phyloP scores from a whole-genome alignment of 345 rosid genomes.

The Brassica napus region Da-Ae NC_063443.1:115501-116000 shows the following conservation, averaged over 20 bases:
- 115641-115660: constrained; percentile 76
- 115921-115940: constrained; percentile 70
- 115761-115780: constrained; percentile 62
- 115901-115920: constrained; percentile 66
- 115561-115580: constrained; percentile 86
- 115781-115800: constrained; percentile 81
- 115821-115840: constrained; percentile 69
- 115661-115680: constrained; percentile 79
- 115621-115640: constrained; percentile 71
- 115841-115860: constrained; percentile 80
- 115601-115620: constrained; percentile 78
- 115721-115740: constrained; percentile 85
- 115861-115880: constrained; percentile 96
- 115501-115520: constrained; percentile 78
- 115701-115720: constrained; percentile 75
- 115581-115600: constrained; percentile 68
- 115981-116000: constrained; percentile 79
- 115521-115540: constrained; percentile 82
- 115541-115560: constrained; percentile 80
- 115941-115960: constrained; percentile 71
- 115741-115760: constrained; percentile 78
- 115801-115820: constrained; percentile 63
- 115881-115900: constrained; percentile 63
- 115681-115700: constrained; percentile 68
- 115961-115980: constrained; percentile 86